Conservation (phyloP, 2,329 filamentous ascomycete genomes). For the Zasmidium cellare region DNA sequence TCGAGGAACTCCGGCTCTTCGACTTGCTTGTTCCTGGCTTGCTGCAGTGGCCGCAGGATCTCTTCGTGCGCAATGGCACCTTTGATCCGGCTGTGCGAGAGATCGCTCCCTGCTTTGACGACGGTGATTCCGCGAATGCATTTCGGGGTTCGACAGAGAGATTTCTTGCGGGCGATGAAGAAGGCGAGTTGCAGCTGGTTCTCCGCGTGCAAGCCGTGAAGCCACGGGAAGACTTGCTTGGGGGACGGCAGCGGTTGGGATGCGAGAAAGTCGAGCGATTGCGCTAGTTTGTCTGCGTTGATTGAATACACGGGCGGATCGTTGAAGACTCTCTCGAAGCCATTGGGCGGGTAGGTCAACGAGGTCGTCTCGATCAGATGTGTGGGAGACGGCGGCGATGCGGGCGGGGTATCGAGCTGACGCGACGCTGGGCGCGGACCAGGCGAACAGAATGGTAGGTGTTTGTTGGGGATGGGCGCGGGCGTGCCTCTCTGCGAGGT, state of each 20-base stretch:
- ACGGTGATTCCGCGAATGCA: slow-evolving; percentile 80
- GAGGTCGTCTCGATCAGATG: slow-evolving; percentile 62
- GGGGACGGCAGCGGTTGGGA: slow-evolving; percentile 81
- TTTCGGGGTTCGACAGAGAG: slow-evolving; percentile 68
- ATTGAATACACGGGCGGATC: slow-evolving; percentile 71
- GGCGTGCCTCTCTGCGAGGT: slow-evolving; percentile 57
- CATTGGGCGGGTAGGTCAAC: slow-evolving; percentile 71
- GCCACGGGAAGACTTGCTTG: slow-evolving; percentile 89
- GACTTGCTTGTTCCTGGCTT: slow-evolving; percentile 28
- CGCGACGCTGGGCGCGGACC: slow-evolving; percentile 60
- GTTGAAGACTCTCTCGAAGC: slow-evolving; percentile 57
- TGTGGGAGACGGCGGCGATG: slow-evolving; percentile 62
- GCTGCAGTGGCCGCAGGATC: slow-evolving; percentile 58
- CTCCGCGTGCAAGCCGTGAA: slow-evolving; percentile 85
- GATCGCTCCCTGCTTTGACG: slow-evolving; percentile 84
- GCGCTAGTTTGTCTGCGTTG: slow-evolving; percentile 64
- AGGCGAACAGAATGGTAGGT: slow-evolving; percentile 84
- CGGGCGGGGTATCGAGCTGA: slow-evolving; percentile 51
- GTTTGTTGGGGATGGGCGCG: slow-evolving; percentile 77
- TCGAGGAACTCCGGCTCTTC: slow-evolving; percentile 69
- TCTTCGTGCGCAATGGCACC: slow-evolving; percentile 83
- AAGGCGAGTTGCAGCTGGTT: slow-evolving; percentile 90
- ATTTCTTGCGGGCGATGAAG: slow-evolving; percentile 75
- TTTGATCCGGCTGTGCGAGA: slow-evolving; percentile 74
- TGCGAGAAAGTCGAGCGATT: slow-evolving; percentile 73